Evolutionary conservation across 495 filamentous ascomycete genomes (phyloP), one percentile per base, ranked within the genome.

Genomic region (Talaromyces adpressus): DNA sequence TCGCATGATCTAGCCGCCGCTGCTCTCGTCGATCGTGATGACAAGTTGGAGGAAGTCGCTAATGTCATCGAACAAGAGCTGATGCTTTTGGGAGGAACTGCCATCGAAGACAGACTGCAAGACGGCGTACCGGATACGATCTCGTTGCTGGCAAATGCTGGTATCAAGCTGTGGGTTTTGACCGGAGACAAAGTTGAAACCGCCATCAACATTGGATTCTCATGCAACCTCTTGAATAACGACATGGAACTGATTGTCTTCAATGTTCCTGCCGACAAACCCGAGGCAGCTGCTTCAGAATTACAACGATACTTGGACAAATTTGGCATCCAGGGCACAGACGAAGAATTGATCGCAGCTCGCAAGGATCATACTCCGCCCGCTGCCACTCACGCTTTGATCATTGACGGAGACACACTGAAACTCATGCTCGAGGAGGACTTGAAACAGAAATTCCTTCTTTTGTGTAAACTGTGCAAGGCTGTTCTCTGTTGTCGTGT

Each of bases 101-200:
- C 95, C 39, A 99, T 99, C 69, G 95, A 99, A 73, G 95, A 99
- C 81, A 85, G 93, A 72, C 80, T 99, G 51, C 95, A 99, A 74
- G 94, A 98, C 67, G 95, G 94, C 65, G 95, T 99, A 14, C 95
- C 95, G 9, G 95, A 97, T 68, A 93, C 95, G 2, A 99, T 99
- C 67, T 90, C 89, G 62, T 77, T 99, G 57, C 86, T 99, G 61
- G 93, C 89, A 45, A 87, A 92, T 63, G 95, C 95, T 57, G 95
- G 95, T 64, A 97, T 99, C 76, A 99, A 99, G 72, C 85, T 99
- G n/a, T 99, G 95, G 95, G 95, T 99, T 62, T 79, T 99, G 53
- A 99, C 95, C 34, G 95, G 95, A 62, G 95, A 99, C 79, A 99
- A 97, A 76, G 93, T 98, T 56, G 95, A 98, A 75, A 99, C 95